Evolutionary conservation across 805 yeast genomes (phyloP), one percentile per base, ranked within the genome.

Genomic region (Hanseniaspora occidentalis): DNA sequence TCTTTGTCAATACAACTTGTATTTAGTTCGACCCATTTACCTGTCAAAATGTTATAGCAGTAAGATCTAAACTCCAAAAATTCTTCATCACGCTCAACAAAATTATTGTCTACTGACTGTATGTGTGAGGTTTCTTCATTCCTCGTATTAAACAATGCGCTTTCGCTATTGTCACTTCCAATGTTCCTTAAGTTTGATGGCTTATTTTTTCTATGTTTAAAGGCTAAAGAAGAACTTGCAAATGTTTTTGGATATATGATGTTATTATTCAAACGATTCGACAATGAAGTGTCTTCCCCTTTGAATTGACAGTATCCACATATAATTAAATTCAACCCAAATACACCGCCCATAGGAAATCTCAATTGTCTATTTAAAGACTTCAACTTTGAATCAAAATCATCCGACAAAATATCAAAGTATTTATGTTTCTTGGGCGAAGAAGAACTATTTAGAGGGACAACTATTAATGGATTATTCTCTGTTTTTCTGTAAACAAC

Each of bases 301-400:
- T 66, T 69, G 34, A 62, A 61, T 3, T 73, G 72, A 37, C 70
- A 56, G 40, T 69, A 76, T 0, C 92, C 92, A 2, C 73, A 65
- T 2, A 78, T 62, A 4, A 81, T 69, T 16, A 80, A 52, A 47
- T 77, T 79, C 43, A 77, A 75, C 4, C 86, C 88, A 52, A 79
- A 80, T 10, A 67, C 52, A 1, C 76, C 84, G 18, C 80, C 75
- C 0, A 74, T 66, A 2, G 86, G 83, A 47, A 64, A 70, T 18
- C 62, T 56, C 38, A 79, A 57, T 26, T 68, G 65, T 42, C 54
- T 62, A 69, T 59, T 8, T 61, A 64, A 17, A 49, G 47, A 20
- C 40, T 47, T 22, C 42, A 43, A 35, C 41, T 50, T 18, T 36
- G 41, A n/a, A 29, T 40, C 46, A 7, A 46, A 8, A 43, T 39